Evolutionary conservation across 208 protist genomes (phyloP), one percentile per base, ranked within the genome.

Genomic region (Pavlovales sp.): DNA sequence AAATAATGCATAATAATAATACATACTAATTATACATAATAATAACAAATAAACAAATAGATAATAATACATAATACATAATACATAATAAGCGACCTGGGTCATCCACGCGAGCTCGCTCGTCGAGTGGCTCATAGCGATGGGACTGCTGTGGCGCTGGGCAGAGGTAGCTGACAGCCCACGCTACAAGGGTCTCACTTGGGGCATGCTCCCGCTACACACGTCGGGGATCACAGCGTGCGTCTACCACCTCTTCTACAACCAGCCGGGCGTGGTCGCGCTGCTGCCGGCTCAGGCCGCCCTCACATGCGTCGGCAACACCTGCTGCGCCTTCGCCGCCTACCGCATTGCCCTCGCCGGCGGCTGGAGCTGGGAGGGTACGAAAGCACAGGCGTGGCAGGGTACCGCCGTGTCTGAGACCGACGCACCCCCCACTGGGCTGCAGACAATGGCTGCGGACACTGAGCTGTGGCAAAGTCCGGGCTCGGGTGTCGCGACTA

Each of bases 241-340:
- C 76, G 76, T 79, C 7, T 75, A 87, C 71, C 83, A 87, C 42
- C 30, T 87, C 67, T 79, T 87, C 40, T 87, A 57, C 83, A 87
- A 87, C 39, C 0, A 36, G 66, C 57, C 46, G 0, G 40, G 39
- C 67, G 30, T 87, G 34, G 10, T 0, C 32, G 40, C 38, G 57
- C 38, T 87, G 32, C 34, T 87, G 32, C 36, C 34, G 38, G 10
- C 57, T 14, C 83, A 87, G 38, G 83, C 83, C 28, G n/a, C 32
- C 4, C 67, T 87, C 67, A 87, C 83, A 14, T 18, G 39, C 37
- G 28, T 79, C 10, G 83, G 83, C 67, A 87, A 87, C 71, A 71
- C 32, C n/a, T 78, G 57, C 38, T 30, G 14, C 40, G 83, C 83
- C 10, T 39, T 42, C 71, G 83, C 83, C 14, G 57, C 83, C 1